Base-by-base conservation (phyloP, 768 basidiomycete genomes). In the Aureoboletus auriporus region DNA sequence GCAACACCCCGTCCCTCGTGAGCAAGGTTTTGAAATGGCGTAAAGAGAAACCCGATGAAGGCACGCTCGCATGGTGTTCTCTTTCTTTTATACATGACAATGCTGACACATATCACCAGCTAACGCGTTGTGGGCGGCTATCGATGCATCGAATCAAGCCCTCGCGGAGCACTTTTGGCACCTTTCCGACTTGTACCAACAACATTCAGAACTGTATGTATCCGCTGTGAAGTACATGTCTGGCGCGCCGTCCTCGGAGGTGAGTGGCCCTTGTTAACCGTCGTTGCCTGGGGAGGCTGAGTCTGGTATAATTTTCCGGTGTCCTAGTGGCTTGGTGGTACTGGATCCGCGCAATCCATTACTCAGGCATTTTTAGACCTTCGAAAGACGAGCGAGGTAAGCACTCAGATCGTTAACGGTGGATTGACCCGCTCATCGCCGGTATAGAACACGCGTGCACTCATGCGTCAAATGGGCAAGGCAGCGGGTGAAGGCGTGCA, bases 1-100 rank as follows among this genome's bases (percentile, higher is more conserved):
- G 89, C 56, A 90, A 97, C 60, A 97, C 96, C 2, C 96, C 96
- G 2, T 90, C 90, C 36, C 80, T 98, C 36, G 93, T 94, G 10
- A 83, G 90, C 28, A 85, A 90, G 66, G 96, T 99, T 4, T 70
- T 96, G 54, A 83, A 82, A 58, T 98, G 95, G 95, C 79, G 89
- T 37, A 79, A 81, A 58, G 79, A 83, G 37, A 75, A 85, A 39
- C 66, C 71, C 12, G 71, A 68, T 29, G 71, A 80, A 65, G 84
- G 89, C 81, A 53, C 48, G 49, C 26, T 34, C 28, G 30, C n/a
- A 23, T 23, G 20, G 20, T 23, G 20, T 13, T 39, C 26, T 3
- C 6, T 14, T 20, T 29, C 13, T 26, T 13, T 13, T 7, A 5
- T 7, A 6, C 23, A n/a, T 51, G 35, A 35, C 26, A 12, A 6